phyloP scores from a whole-genome alignment of 768 basidiomycete species.

The Cystofilobasidium ferigula region DNA sequence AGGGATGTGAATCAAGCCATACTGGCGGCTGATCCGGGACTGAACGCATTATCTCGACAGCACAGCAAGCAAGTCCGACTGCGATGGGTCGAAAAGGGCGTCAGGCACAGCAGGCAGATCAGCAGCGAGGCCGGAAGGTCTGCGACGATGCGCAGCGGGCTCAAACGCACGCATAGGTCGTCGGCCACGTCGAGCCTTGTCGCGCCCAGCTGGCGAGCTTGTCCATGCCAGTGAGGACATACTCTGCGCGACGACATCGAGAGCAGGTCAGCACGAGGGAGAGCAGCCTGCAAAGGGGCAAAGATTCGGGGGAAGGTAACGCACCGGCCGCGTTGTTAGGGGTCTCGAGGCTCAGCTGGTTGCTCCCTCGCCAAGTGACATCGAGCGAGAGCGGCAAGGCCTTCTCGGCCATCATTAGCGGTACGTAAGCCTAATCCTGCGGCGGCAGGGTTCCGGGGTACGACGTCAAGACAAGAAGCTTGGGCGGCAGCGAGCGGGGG shows the following conservation, averaged over 20 bases:
- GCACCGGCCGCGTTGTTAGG: conserved; percentile 81
- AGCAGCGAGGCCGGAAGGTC: neutral
- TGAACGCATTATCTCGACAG: conserved; percentile 56
- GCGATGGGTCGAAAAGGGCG: neutral
- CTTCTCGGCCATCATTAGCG: neutral
- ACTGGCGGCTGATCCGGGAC: conserved; percentile 33
- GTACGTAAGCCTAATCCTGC: neutral
- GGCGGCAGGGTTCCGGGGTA: neutral
- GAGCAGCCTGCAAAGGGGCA: conserved; percentile 2
- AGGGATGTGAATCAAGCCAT: neutral
- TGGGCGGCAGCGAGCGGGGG: neutral
- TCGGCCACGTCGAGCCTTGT: conserved; percentile 98
- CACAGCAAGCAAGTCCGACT: conserved; percentile 91
- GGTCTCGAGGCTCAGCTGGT: conserved; percentile 73
- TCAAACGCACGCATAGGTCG: conserved; percentile 49
- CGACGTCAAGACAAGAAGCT: neutral
- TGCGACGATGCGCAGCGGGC: neutral
- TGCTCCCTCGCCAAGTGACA: conserved; percentile 64
- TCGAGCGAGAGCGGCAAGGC: neutral
- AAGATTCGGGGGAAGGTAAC: conserved; percentile 29
- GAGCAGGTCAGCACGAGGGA: neutral
- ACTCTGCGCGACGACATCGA: conserved; percentile 49
- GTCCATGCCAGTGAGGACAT: conserved; percentile 89
- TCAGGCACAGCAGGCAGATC: neutral
- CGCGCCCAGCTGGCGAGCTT: conserved; percentile 96